Conservation (phyloP, 352 stramenopile species). For the Phytophthora multivora region DNA sequence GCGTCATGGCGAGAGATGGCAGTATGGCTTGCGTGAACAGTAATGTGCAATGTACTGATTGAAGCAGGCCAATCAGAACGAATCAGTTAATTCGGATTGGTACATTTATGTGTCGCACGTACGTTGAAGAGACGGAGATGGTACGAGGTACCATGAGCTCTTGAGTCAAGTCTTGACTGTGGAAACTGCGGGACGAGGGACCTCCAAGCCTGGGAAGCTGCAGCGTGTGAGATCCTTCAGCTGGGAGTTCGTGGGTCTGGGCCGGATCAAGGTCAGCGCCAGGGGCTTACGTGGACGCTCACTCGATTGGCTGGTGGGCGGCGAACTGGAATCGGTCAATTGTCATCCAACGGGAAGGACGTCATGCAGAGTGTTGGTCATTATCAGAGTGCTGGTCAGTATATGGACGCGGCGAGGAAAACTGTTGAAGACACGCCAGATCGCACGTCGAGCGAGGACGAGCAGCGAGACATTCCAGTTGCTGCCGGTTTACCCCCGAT, state of each 20-base stretch:
- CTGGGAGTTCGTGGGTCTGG: not conserved
- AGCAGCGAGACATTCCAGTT: constrained; percentile 1
- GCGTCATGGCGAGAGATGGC: constrained; percentile 23
- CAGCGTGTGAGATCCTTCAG: not conserved
- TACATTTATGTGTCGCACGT: not conserved
- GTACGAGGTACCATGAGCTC: constrained; percentile 1
- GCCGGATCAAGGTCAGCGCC: not conserved
- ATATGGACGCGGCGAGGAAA: not conserved
- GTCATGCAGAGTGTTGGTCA: constrained; percentile 18
- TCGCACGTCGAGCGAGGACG: constrained; percentile 28
- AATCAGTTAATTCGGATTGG: not conserved
- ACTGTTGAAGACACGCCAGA: constrained; percentile 13
- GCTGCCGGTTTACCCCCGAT: constrained; percentile 4
- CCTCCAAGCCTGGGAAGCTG: not conserved
- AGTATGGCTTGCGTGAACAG: constrained; percentile 24
- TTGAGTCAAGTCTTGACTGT: no score
- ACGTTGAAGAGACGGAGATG: not conserved
- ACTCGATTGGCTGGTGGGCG: not conserved
- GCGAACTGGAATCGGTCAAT: not conserved
- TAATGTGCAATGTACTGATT: not conserved
- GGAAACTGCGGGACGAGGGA: not conserved
- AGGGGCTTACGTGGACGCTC: not conserved
- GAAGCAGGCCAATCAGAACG: no score
- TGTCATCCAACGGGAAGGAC: constrained; percentile 1
- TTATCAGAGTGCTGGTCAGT: constrained; percentile 16